Evolutionary conservation across 768 basidiomycete species (phyloP).

Genomic region (Tricholoma bakamatsutake): DNA sequence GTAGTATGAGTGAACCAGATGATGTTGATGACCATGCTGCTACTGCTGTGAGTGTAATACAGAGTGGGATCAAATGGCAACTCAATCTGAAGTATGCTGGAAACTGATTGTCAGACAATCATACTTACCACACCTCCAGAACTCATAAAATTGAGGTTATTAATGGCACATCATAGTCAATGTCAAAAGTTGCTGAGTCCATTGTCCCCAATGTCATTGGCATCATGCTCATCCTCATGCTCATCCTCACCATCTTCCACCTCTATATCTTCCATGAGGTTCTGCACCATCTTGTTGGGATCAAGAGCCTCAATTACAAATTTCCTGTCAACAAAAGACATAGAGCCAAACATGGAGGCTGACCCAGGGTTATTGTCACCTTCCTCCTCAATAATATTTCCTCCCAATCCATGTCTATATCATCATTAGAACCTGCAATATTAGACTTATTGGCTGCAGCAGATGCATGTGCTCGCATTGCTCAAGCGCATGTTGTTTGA

Average conservation of each 20-base stretch:
- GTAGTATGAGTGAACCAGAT: not conserved
- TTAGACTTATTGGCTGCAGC: not conserved
- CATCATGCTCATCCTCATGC: no score
- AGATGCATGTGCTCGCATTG: not conserved
- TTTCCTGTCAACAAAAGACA: not conserved
- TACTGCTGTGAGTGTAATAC: not conserved
- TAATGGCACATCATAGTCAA: not conserved
- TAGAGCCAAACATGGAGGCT: not conserved
- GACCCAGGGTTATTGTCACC: not conserved
- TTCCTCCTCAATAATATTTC: not conserved
- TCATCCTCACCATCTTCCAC: no score
- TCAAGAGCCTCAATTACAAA: conserved; percentile 1
- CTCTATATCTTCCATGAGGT: not conserved
- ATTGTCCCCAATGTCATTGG: no score
- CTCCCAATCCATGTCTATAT: not conserved
- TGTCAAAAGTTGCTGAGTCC: no score
- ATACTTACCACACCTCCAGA: not conserved
- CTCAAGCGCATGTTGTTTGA: conserved; percentile 1
- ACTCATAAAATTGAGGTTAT: not conserved
- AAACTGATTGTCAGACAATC: not conserved
- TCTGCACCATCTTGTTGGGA: not conserved
- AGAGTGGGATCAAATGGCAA: not conserved
- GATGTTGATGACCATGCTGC: not conserved
- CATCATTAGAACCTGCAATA: not conserved
- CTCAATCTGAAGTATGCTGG: not conserved